Base-by-base conservation (phyloP, 2,329 filamentous ascomycete species). In the Dendryphion nanum region DNA sequence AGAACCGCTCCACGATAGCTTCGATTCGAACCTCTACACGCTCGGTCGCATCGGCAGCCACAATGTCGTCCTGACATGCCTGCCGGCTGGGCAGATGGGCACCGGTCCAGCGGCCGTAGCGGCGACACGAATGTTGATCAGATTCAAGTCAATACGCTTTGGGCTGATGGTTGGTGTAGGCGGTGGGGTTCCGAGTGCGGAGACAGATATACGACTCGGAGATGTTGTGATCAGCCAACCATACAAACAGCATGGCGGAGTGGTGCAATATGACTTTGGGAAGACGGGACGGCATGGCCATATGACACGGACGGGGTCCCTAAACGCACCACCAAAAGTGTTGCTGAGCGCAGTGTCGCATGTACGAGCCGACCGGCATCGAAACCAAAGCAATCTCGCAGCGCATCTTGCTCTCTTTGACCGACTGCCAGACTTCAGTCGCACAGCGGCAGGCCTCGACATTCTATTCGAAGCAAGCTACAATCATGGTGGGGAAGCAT, bases 11-110 rank as follows among this genome's bases (percentile, higher is more conserved):
- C 18, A 26, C 23, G 15, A 26, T 15, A 18, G 7, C 8, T 23
- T 28, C 33, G 33, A 36, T 23, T 20, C 26, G 16, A 36, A 36
- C 33, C 17, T 18, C 10, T 36, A 36, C 23, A 29, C 20, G 12
- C 29, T 14, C 20, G 33, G 33, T 18, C 8, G 15, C 5, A 36
- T 36, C 21, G 20, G 20, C 5, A 18, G 23, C 5, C 33, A 28
- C 20, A 20, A 14, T 5, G 33, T 36, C 5, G 33, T 36, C 6
- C 13, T 36, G 13, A 23, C 23, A 15, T 18, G 15, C 33, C 29
- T 14, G 6, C 33, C 33, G 19, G 15, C 6, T 7, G 33, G 33
- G n/a, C 16, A 28, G 21, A 36, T 18, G 14, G 33, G 33, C 33
- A 36, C 26, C 17, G 23, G 17, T 18, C 17, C 17, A n/a, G 20